phyloP scores from a whole-genome alignment of 2,329 filamentous ascomycete genomes.

The Atkinsonella texensis region DNA sequence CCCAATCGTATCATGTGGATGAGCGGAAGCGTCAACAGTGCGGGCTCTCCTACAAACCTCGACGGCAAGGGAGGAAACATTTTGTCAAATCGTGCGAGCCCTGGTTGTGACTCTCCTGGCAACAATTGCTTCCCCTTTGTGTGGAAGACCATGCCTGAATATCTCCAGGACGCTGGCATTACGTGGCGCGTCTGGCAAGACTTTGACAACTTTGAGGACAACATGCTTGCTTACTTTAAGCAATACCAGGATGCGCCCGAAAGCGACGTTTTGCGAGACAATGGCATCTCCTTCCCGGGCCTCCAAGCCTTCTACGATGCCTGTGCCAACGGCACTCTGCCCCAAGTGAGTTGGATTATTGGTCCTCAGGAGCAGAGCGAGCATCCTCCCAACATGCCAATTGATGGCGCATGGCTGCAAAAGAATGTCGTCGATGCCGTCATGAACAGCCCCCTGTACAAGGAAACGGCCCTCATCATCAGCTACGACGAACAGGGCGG shows the following conservation, averaged over 20 bases:
- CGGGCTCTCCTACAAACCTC: slow-evolving; percentile 21
- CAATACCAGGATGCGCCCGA: slow-evolving; percentile 10
- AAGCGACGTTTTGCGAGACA: slow-evolving; percentile 7
- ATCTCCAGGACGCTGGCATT: slow-evolving; percentile 33
- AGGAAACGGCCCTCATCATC: slow-evolving; percentile 36
- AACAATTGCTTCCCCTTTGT: slow-evolving; percentile 39
- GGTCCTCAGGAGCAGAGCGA: slow-evolving; percentile 34
- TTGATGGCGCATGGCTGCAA: slow-evolving; percentile 43
- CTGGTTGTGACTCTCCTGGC: slow-evolving; percentile 26
- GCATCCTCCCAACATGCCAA: slow-evolving; percentile 37
- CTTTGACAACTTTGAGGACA: slow-evolving; percentile 39
- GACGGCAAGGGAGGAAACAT: slow-evolving; percentile 31
- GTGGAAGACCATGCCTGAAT: slow-evolving; percentile 38
- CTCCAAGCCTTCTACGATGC: slow-evolving; percentile 36
- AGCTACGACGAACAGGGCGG: slow-evolving; percentile 43
- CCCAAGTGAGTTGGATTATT: slow-evolving; percentile 38
- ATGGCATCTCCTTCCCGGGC: slow-evolving; percentile 28
- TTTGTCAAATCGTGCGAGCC: slow-evolving; percentile 12
- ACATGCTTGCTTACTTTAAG: slow-evolving; percentile 33
- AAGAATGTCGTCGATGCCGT: slow-evolving; percentile 40
- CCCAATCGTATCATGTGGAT: slow-evolving; percentile 30
- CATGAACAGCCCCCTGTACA: slow-evolving; percentile 33
- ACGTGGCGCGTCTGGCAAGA: slow-evolving; percentile 39
- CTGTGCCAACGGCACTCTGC: slow-evolving; percentile 36
- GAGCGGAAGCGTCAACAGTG: slow-evolving; percentile 34